Evolutionary conservation across 257 asterid species (phyloP).

Genomic region (Osmanthus fragrans): DNA sequence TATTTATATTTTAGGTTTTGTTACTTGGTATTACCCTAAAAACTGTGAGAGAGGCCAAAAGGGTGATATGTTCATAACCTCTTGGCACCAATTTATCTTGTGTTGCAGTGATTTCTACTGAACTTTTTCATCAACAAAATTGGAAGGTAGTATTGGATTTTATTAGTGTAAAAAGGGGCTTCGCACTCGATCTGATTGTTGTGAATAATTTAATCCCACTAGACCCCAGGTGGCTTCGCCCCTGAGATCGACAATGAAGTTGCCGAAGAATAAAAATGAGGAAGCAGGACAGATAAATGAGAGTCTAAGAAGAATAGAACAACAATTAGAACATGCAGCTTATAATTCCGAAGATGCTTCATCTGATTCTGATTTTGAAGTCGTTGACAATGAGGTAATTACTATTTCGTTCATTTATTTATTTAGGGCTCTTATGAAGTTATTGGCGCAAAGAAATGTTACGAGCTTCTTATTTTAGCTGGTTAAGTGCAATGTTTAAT

Average conservation of each 20-base stretch:
- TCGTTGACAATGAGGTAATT: slow-evolving; percentile 31
- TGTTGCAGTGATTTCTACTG: too few relatives aligned
- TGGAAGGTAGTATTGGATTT: too few relatives aligned
- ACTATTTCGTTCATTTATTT: neutral
- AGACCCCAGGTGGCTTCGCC: too few relatives aligned
- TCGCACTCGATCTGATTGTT: too few relatives aligned
- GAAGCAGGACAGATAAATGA: slow-evolving; percentile 23
- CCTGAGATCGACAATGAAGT: slow-evolving; percentile 16
- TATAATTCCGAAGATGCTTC: slow-evolving; percentile 42
- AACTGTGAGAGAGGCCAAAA: too few relatives aligned
- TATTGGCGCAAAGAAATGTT: neutral
- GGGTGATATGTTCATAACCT: too few relatives aligned
- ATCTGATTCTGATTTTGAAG: slow-evolving; percentile 31
- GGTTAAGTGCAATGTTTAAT: neutral
- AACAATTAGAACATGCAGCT: slow-evolving; percentile 22
- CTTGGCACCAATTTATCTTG: too few relatives aligned
- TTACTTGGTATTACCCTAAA: too few relatives aligned
- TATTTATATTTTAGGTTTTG: too few relatives aligned
- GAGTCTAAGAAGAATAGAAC: slow-evolving; percentile 28
- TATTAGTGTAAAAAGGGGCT: too few relatives aligned
- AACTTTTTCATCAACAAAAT: too few relatives aligned
- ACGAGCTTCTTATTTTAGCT: neutral
- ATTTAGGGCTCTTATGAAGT: neutral
- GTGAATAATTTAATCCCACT: too few relatives aligned
- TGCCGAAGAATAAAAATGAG: slow-evolving; percentile 17